These are phyloP conservation scores for Pythium phragmiticola DNA, from an alignment of 352 stramenopile species.

Conservation along the genomic window DNA sequence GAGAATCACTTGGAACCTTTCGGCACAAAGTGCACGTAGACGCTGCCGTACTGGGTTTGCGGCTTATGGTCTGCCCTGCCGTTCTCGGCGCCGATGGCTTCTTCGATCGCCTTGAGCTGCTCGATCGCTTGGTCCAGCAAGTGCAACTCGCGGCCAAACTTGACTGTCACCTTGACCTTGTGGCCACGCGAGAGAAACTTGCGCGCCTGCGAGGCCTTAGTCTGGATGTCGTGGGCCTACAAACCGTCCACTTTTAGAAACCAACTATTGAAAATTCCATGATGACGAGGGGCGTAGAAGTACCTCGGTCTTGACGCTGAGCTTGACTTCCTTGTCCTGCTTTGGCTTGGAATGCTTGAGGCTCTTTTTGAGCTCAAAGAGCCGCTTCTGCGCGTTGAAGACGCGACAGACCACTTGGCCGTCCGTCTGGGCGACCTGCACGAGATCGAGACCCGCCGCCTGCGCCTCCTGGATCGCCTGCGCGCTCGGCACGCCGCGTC, in stretches of 20 bases:
- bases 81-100: slow-evolving; percentile 39
- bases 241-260: neutral
- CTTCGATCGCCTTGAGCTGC: slow-evolving; percentile 46
- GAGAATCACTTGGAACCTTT: slow-evolving; percentile 17
- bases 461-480: slow-evolving; percentile 54
- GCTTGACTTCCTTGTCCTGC: slow-evolving; percentile 68
- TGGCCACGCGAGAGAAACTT: slow-evolving; percentile 73
- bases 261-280: too few relatives aligned
- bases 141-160: slow-evolving; percentile 61
- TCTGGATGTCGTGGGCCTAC: slow-evolving; percentile 63
- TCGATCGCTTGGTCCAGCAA: slow-evolving; percentile 48
- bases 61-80: slow-evolving; percentile 34
- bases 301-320: slow-evolving; percentile 73
- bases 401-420: slow-evolving; percentile 51
- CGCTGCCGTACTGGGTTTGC: slow-evolving; percentile 49
- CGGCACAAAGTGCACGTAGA: slow-evolving; percentile 52
- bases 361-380: slow-evolving; percentile 70
- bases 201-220: slow-evolving; percentile 69
- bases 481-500: slow-evolving; percentile 44
- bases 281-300: too few relatives aligned
- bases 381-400: slow-evolving; percentile 75
- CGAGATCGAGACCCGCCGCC: slow-evolving; percentile 56
- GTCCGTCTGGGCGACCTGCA: slow-evolving; percentile 60
- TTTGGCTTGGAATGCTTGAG: slow-evolving; percentile 65
- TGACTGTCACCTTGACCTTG: slow-evolving; percentile 77